Base-by-base conservation (phyloP, 768 basidiomycete genomes). In the Tylopilus felleus region DNA sequence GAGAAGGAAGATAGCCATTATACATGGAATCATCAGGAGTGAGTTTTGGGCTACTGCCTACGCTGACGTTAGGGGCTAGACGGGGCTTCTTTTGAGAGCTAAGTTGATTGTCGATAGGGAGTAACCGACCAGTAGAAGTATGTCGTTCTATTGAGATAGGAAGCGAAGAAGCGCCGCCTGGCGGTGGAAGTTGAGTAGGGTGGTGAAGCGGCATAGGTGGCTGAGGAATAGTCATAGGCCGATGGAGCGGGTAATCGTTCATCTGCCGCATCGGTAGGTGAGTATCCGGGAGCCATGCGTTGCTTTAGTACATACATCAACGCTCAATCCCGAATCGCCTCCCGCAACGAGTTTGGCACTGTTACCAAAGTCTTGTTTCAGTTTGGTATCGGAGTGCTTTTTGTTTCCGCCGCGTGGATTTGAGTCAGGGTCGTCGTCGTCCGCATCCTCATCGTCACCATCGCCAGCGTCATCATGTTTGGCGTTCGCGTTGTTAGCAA, bases 391-490 rank as follows among this genome's bases (percentile, higher is more conserved):
- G 14, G 43, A 35, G 35, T 64, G 60, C 45, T 59, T 71, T 43
- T 60, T 70, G 48, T 50, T 49, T 14, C 42, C 43, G 14, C 36
- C 40, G 29, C 66, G 69, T 47, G 48, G 45, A 41, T 40, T 53
- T 12, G 69, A 33, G 22, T 68, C 67, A n/a, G 62, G 68, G 40
- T 67, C 71, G 16, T 71, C 68, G 28, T 70, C 66, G 10, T 67
- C 71, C 2, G 14, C 61, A 36, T 72, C 66, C 13, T 72, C 77
- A 12, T 72, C 73, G 40, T 73, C 77, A 8, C 71, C 77, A 38
- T 71, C 74, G n/a, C 57, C 77, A 25, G 60, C 65, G 8, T 73
- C 73, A 29, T 73, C 75, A 7, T 61, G 71, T 50, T 70, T 68
- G 22, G 62, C 63, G 39, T 64, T 63, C 1, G 61, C 49, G n/a